These are phyloP conservation scores for Pestalotiopsis sp. DNA, from an alignment of 2,329 filamentous ascomycete species.

Conservation along the genomic window DNA sequence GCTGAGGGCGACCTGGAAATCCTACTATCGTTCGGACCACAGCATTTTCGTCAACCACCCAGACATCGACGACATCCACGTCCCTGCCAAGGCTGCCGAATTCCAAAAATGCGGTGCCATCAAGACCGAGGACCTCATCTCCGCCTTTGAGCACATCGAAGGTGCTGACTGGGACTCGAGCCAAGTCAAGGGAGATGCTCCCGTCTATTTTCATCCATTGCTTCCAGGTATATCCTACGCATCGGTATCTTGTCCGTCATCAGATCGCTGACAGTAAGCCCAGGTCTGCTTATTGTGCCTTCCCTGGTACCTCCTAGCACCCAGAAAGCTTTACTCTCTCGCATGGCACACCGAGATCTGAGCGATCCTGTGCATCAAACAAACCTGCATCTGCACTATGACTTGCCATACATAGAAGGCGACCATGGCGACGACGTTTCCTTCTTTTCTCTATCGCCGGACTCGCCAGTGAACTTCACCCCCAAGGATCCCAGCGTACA, in stretches of 20 bases:
- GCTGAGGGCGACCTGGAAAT: conserved; percentile 75
- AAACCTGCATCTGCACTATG: conserved; percentile 86
- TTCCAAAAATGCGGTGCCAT: conserved; percentile 51
- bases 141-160: conserved; percentile 46
- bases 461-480: conserved; percentile 55
- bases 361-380: conserved; percentile 76
- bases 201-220: conserved; percentile 65
- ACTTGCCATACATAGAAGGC: conserved; percentile 59
- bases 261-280: neutral
- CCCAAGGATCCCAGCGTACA: conserved; percentile 78
- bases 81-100: conserved; percentile 37
- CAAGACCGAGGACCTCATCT: conserved; percentile 41
- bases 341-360: conserved; percentile 77
- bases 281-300: conserved; percentile 81
- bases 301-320: conserved; percentile 69
- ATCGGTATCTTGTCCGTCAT: neutral
- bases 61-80: conserved; percentile 57
- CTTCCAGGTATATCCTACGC: conserved; percentile 63
- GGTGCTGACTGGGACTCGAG: conserved; percentile 33
- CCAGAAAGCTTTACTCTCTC: conserved; percentile 71
- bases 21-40: conserved; percentile 64
- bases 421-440: conserved; percentile 37
- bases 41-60: conserved; percentile 53
- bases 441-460: conserved; percentile 56
- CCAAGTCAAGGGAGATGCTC: conserved; percentile 37